Percentiles rank a stretch among this genome's conserved stretches.
Conservation (phyloP, 768 basidiomycete species). For the Daedaleopsis sinensis region DNA sequence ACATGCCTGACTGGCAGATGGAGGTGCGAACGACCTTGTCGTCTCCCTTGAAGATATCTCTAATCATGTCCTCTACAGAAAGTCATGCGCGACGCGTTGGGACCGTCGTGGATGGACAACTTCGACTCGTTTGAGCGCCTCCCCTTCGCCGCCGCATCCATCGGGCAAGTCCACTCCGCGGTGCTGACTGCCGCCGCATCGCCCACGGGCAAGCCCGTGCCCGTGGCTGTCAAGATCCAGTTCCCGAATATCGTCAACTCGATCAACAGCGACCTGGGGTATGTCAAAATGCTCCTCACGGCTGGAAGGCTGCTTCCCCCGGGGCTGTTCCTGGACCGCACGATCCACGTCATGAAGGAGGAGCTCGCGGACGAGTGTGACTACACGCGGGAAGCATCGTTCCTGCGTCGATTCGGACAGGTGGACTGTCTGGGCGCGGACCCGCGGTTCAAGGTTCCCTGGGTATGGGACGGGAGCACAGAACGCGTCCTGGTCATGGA, state of each 20-base stretch:
- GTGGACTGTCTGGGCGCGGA: slow-evolving; percentile 55
- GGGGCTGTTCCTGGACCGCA: slow-evolving; percentile 89
- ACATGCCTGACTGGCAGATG: slow-evolving; percentile 99
- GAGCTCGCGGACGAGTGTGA: slow-evolving; percentile 94
- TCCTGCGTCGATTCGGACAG: slow-evolving; percentile 61
- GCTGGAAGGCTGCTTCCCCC: slow-evolving; percentile 82
- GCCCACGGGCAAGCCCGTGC: slow-evolving; percentile 56
- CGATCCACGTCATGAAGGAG: slow-evolving; percentile 84
- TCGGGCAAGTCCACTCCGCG: slow-evolving; percentile 92
- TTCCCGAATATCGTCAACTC: slow-evolving; percentile 91
- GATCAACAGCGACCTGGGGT: slow-evolving; percentile 85
- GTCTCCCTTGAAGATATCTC: not conserved
- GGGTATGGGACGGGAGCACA: slow-evolving; percentile 84
- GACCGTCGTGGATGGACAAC: slow-evolving; percentile 67
- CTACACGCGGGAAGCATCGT: slow-evolving; percentile 82
- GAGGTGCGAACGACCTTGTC: slow-evolving; percentile 54
- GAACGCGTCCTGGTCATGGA: slow-evolving; percentile 90
- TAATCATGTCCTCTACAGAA: slow-evolving; percentile 37
- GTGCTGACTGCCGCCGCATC: slow-evolving; percentile 54
- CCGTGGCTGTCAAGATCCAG: slow-evolving; percentile 87
- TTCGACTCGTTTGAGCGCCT: slow-evolving; percentile 81
- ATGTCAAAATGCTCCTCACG: slow-evolving; percentile 80
- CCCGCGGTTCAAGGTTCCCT: slow-evolving; percentile 78
- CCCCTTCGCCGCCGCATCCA: slow-evolving; percentile 95
- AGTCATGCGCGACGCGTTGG: slow-evolving; percentile 79